These are phyloP conservation scores for Rhododendron simsii DNA, from an alignment of 148 eudicot species.

Conservation along the genomic window DNA sequence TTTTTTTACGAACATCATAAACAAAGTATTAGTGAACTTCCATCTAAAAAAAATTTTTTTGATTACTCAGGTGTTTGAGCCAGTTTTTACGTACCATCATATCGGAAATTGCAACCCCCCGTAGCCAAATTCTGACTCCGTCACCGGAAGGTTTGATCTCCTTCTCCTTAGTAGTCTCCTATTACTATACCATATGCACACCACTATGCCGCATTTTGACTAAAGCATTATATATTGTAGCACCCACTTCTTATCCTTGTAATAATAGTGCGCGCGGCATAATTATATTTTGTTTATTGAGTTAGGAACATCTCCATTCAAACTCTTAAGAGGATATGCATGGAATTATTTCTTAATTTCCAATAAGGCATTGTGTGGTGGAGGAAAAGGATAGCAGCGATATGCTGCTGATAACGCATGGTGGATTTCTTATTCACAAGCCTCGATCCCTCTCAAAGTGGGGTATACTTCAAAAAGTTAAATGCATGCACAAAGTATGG, in stretches of 20 bases:
- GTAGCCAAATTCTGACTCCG: no score
- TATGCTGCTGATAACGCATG: neutral
- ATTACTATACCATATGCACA: neutral
- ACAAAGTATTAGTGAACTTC: no score
- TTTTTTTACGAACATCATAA: no score
- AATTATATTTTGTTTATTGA: neutral
- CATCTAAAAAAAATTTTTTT: no score
- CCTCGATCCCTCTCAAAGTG: neutral
- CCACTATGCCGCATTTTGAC: neutral
- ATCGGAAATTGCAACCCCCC: no score
- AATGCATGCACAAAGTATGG: neutral
- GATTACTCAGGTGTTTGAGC: no score
- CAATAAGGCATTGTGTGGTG: constrained; percentile 1
- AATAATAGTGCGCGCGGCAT: neutral
- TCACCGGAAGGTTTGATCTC: no score
- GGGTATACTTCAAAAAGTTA: neutral
- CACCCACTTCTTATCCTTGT: neutral
- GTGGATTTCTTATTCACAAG: neutral
- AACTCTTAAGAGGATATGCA: neutral
- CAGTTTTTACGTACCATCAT: no score
- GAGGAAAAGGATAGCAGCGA: neutral
- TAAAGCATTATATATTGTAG: neutral
- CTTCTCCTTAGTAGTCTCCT: no score
- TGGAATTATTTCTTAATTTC: neutral
- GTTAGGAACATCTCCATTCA: neutral